These are phyloP conservation scores for Picea glauca DNA, from an alignment of 75 land plant species.

Conservation along the genomic window DNA sequence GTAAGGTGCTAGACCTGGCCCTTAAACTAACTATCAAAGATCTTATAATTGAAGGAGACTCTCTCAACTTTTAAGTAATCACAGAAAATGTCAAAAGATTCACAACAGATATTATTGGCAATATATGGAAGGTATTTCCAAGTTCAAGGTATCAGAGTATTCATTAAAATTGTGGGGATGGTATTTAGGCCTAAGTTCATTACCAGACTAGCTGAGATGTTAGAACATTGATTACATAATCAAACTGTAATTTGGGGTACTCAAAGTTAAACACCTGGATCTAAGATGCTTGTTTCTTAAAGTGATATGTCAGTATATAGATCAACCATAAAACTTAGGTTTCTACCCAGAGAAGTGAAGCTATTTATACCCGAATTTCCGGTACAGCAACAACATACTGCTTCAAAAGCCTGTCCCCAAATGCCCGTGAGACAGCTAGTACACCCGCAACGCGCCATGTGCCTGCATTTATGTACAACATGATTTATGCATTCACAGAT, in stretches of 20 bases:
- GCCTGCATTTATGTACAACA: slow-evolving; percentile 29
- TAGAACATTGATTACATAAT: not conserved
- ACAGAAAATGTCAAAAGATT: too few species aligned
- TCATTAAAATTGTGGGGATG: not conserved
- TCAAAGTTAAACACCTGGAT: not conserved
- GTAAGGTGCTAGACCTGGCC: too few species aligned
- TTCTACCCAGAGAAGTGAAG: not conserved
- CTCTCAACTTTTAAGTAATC: too few species aligned
- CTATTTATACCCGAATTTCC: slow-evolving; percentile 59
- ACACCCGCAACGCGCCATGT: slow-evolving; percentile 94
- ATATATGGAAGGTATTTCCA: not conserved
- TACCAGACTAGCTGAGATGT: not conserved
- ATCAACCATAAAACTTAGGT: not conserved
- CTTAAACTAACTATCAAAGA: too few species aligned
- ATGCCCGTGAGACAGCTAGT: slow-evolving; percentile 92
- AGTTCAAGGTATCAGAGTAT: not conserved
- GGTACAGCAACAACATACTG: slow-evolving; percentile 80
- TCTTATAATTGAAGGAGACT: too few species aligned
- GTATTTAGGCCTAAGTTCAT: not conserved
- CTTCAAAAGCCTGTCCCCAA: slow-evolving; percentile 73
- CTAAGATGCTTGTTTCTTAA: not conserved
- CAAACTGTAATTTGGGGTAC: too few species aligned
- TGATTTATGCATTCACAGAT: not conserved
- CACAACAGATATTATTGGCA: not conserved
- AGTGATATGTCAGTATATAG: not conserved